Evolutionary conservation across 73 alveolate genomes (phyloP).

Genomic region (Blepharisma japonicum): DNA sequence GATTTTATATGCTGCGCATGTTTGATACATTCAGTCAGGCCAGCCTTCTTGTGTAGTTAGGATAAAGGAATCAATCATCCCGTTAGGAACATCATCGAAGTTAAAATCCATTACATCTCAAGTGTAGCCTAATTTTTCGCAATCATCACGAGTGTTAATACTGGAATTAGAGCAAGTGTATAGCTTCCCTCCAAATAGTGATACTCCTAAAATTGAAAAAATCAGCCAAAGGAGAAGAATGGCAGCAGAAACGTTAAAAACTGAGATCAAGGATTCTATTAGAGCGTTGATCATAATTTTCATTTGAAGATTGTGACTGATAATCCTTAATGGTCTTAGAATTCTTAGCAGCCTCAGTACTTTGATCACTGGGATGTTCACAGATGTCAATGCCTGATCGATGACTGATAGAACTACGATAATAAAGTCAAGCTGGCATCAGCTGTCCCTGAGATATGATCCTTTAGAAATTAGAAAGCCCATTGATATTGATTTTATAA

Average conservation of each 20-base stretch:
- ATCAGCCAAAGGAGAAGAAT: slow-evolving; percentile 87
- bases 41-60: slow-evolving; percentile 90
- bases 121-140: slow-evolving; percentile 60
- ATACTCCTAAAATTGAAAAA: slow-evolving; percentile 86
- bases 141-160: slow-evolving; percentile 32
- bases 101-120: slow-evolving; percentile 56
- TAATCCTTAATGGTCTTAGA: slow-evolving; percentile 85
- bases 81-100: slow-evolving; percentile 83
- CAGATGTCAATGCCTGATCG: slow-evolving; percentile 65
- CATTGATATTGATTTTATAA: slow-evolving; percentile 38
- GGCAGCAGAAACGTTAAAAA: slow-evolving; percentile 74
- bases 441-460: slow-evolving; percentile 34
- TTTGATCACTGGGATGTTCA: slow-evolving; percentile 66
- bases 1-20: slow-evolving; percentile 49
- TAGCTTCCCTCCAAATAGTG: slow-evolving; percentile 78
- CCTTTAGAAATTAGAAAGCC: slow-evolving; percentile 30
- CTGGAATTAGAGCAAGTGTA: slow-evolving; percentile 48
- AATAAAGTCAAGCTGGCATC: slow-evolving; percentile 67
- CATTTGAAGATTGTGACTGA: slow-evolving; percentile 81
- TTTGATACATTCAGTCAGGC: slow-evolving; percentile 81
- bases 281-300: slow-evolving; percentile 78
- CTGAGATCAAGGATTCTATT: slow-evolving; percentile 81
- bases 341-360: slow-evolving; percentile 85
- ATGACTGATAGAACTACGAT: slow-evolving; percentile 81
- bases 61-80: slow-evolving; percentile 82